Base-by-base conservation (phyloP, 352 stramenopile genomes). In the Achlya hypogyna region DNA sequence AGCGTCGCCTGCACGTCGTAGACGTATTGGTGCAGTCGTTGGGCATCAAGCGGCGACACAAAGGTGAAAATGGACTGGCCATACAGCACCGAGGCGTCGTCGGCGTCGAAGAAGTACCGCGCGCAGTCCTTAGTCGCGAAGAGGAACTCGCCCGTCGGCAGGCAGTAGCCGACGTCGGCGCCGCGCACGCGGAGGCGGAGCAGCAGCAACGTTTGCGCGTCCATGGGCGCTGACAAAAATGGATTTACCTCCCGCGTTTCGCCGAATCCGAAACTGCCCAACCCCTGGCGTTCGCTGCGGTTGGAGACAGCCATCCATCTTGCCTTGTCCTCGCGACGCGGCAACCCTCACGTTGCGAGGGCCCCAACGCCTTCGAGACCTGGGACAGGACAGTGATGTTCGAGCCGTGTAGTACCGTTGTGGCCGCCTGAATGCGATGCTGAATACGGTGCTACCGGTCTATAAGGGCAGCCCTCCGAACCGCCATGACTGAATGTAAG, bases 61-160 rank as follows among this genome's bases (percentile, higher is more conserved):
- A 87, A 91, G 40, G 85, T 69, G 62, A 75, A 76, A 28, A 93
- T 23, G 59, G 79, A 89, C 20, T 76, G 71, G 16, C 85, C 81
- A 65, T 87, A 91, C 18, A 93, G 71, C 10, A 56, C 10, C 49
- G 49, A 38, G 2, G 12, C 38, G 38, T 45, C 38, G 38, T 45
- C 14, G 45, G 80, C 73, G 8, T 51, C 52, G 5, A 66, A 69
- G 40, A 91, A 87, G 52, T 74, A 73, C 38, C 59, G 65, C 1
- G 80, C 69, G 31, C 79, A 78, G 2, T 74, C 80, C 6, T 76
- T 51, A 1, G 80, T 85, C 16, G 81, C 82, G 29, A 91, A 84
- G 35, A 91, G 69, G 67, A 93, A 91, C 62, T 88, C 85, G 32
- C 85, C 85, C 2, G 76, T 80, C 4, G 79, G 74, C 1, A 91